Conservation (phyloP, 192 early-diverging fungal species). For the Coemansia sp. region DNA sequence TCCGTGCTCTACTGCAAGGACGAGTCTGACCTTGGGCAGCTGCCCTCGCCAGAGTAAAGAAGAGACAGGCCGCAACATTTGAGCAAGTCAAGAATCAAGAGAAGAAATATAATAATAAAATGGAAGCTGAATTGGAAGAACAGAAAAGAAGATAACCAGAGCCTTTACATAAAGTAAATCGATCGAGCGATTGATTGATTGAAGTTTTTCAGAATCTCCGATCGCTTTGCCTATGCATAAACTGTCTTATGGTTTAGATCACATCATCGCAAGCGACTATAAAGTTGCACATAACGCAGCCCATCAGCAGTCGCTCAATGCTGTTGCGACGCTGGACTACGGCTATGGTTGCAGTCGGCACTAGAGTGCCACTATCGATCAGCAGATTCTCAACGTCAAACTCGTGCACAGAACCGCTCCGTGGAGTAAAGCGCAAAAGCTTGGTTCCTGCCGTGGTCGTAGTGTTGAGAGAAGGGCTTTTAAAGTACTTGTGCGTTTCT, state of each 20-base stretch:
- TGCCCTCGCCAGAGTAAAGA: constrained; percentile 3
- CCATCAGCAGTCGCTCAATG: constrained; percentile 30
- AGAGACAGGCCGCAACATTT: too few relatives aligned
- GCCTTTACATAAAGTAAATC: not conserved
- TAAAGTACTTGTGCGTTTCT: constrained; percentile 26
- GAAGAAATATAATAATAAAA: not conserved
- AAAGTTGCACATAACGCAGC: constrained; percentile 36
- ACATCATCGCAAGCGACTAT: constrained; percentile 19
- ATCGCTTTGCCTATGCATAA: too few relatives aligned
- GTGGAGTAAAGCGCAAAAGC: constrained; percentile 24
- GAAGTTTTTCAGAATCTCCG: too few relatives aligned
- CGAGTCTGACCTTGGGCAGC: too few relatives aligned
- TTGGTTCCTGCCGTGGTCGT: constrained; percentile 25
- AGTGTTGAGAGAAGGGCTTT: constrained; percentile 28
- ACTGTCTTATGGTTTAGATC: too few relatives aligned
- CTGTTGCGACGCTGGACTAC: constrained; percentile 40
- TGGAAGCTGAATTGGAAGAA: not conserved
- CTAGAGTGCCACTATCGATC: constrained; percentile 32
- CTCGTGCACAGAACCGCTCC: not conserved
- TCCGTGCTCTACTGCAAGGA: too few relatives aligned
- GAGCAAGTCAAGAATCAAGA: too few relatives aligned
- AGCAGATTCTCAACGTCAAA: constrained; percentile 30
- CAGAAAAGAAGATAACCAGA: not conserved
- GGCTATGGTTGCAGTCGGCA: constrained; percentile 45
- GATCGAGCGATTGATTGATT: not conserved